Evolutionary conservation across 108 stramenopile genomes (phyloP), one percentile per base, ranked within the genome.

Genomic region (Discostella stelligeroides): DNA sequence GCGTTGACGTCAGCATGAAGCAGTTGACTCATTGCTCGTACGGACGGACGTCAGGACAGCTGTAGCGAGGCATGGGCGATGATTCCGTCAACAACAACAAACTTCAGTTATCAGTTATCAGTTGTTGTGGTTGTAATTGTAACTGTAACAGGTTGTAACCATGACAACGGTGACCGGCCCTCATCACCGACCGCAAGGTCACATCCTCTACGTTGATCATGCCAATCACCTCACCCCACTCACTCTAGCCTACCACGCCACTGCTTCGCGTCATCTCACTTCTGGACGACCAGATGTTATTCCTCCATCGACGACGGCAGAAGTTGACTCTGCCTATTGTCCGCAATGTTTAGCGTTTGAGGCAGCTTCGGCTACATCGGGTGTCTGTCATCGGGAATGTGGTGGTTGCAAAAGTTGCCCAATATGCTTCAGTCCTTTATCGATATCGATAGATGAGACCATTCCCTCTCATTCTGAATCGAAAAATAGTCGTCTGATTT

Each of bases 181-280:
- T 10, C 28, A 71, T 21, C 46, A 18, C 3, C 69, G 12, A n/a
- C 69, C 30, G 30, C 34, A 20, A 20, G 73, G 61, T 48, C 60
- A 63, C 62, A 83, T 92, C 34, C 65, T 92, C 48, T 92, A 90
- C 76, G 81, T 88, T n/a, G 92, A 92, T 61, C 89, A 90, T 62
- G 77, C 86, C 45, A 78, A 81, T 34, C 92, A 90, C 41, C 87
- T 88, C 18, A 80, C 86, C 27, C 92, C 92, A 4, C 75, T 94
- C 20, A 79, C 88, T 0, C 37, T 80, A 24, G 71, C 86, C 39
- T 94, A 85, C 46, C 88, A 91, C 62, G 92, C 92, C 2, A 91
- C 92, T 28, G 88, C 89, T n/a, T 87, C 92, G 6, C 84, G 92
- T 15, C 86, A 84, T 42, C 73, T 94, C 24, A 85, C 89, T 0